These are phyloP conservation scores for Salvia rosmarinus DNA, from an alignment of 257 asterid species.

Conservation along the genomic window DNA sequence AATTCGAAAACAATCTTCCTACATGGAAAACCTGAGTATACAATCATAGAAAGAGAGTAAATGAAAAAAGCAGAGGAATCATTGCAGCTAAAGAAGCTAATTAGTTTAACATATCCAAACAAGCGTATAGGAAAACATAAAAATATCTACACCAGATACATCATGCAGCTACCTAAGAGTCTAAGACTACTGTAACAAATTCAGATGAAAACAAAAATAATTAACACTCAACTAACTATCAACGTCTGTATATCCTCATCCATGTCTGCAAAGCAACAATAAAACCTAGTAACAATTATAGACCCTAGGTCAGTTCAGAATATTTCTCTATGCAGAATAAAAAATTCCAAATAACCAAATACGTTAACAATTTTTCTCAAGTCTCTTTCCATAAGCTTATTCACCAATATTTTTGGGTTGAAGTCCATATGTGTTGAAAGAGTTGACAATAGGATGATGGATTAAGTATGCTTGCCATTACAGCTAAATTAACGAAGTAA, in stretches of 20 bases:
- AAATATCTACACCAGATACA: not conserved
- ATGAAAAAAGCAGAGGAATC: too few relatives aligned
- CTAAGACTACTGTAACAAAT: too few relatives aligned
- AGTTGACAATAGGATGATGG: not conserved
- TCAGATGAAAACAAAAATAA: too few relatives aligned
- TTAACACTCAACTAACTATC: too few relatives aligned
- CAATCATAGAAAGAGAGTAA: too few relatives aligned
- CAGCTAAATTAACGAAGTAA: conserved; percentile 1
- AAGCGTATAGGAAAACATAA: not conserved
- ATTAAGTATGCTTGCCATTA: not conserved
- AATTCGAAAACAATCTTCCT: too few relatives aligned
- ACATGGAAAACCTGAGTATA: too few relatives aligned
- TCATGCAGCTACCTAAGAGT: not conserved
- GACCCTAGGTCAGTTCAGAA: not conserved
- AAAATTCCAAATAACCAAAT: conserved; percentile 1
- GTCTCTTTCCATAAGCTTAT: not conserved
- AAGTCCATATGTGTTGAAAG: not conserved
- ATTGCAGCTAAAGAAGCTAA: too few relatives aligned
- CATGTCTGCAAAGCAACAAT: too few relatives aligned
- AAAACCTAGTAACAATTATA: too few relatives aligned
- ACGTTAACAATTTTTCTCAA: conserved; percentile 6
- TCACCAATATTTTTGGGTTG: not conserved
- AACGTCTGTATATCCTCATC: too few relatives aligned
- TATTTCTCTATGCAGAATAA: not conserved
- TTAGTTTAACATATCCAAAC: too few relatives aligned